phyloP scores from a whole-genome alignment of 805 yeast genomes.

The Ogataea trehalophila region DNA sequence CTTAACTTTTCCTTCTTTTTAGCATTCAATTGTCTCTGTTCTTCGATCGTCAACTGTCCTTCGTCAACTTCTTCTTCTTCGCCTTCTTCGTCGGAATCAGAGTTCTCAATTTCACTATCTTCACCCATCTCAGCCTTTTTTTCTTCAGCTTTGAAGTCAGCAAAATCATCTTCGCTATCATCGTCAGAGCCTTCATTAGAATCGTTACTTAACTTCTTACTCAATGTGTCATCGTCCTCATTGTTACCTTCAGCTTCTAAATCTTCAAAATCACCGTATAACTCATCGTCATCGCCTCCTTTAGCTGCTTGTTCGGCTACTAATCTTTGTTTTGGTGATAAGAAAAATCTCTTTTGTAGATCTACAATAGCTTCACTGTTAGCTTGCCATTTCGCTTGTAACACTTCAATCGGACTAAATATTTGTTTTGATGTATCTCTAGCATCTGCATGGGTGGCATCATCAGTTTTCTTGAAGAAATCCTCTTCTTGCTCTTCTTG shows the following conservation, averaged over 20 bases:
- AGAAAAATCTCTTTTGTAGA: slow-evolving; percentile 45
- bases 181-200: slow-evolving; percentile 29
- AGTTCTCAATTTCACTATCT: slow-evolving; percentile 31
- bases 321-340: slow-evolving; percentile 44
- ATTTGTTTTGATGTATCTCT: slow-evolving; percentile 32
- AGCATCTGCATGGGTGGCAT: slow-evolving; percentile 6
- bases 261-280: slow-evolving; percentile 40
- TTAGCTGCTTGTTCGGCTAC: slow-evolving; percentile 27
- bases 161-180: slow-evolving; percentile 40
- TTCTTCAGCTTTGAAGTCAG: slow-evolving; percentile 52
- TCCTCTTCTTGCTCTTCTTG: slow-evolving; percentile 46
- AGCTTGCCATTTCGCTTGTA: slow-evolving; percentile 40
- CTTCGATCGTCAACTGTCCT: slow-evolving; percentile 52
- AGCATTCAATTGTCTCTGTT: slow-evolving; percentile 77
- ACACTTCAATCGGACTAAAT: slow-evolving; percentile 37
- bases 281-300: slow-evolving; percentile 36
- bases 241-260: slow-evolving; percentile 21
- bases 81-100: slow-evolving; percentile 37
- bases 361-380: slow-evolving; percentile 34
- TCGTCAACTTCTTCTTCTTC: slow-evolving; percentile 38
- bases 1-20: slow-evolving; percentile 84
- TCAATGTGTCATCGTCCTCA: slow-evolving; percentile 23
- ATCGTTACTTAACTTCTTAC: slow-evolving; percentile 21
- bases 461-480: slow-evolving; percentile 52
- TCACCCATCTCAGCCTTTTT: slow-evolving; percentile 36